A percentile compares a stretch with the other conserved stretches of the same genome.
Conservation (phyloP, 352 stramenopile species). For the Globisporangium polare region DNA sequence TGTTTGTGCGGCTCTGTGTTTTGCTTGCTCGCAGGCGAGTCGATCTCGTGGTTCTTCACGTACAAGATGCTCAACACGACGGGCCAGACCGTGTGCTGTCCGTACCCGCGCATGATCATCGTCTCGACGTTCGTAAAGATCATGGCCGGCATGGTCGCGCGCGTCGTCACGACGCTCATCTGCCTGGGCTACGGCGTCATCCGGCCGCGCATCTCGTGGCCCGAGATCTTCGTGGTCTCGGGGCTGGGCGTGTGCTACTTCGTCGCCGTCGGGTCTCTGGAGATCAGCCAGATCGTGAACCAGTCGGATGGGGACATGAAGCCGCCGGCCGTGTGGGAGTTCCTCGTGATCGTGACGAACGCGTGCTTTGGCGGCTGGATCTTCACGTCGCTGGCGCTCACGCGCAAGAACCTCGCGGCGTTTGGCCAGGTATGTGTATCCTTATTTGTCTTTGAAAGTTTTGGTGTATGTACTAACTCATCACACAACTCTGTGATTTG, state of each 20-base stretch:
- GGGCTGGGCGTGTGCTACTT: conserved; percentile 81
- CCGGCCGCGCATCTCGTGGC: conserved; percentile 61
- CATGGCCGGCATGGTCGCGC: conserved; percentile 63
- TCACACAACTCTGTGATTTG: neutral
- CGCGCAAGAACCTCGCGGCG: conserved; percentile 69
- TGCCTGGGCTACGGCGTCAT: conserved; percentile 82
- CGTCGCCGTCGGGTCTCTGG: conserved; percentile 65
- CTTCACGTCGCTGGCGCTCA: conserved; percentile 74
- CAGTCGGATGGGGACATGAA: conserved; percentile 61
- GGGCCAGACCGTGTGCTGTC: conserved; percentile 69
- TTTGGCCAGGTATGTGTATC: conserved; percentile 58
- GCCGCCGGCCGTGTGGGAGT: conserved; percentile 71
- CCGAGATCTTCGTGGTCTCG: conserved; percentile 70
- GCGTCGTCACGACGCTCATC: conserved; percentile 72
- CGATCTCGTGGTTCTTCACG: conserved; percentile 71
- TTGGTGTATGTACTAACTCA: neutral
- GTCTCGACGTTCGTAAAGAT: conserved; percentile 76
- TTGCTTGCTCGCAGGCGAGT: conserved; percentile 36
- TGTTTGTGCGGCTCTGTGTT: neutral
- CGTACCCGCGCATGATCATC: conserved; percentile 63
- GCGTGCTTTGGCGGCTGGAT: conserved; percentile 84
- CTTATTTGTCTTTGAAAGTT: neutral
- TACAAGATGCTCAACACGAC: conserved; percentile 73
- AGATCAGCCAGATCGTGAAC: conserved; percentile 78
- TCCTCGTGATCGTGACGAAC: conserved; percentile 76